Percentiles rank a stretch among this genome's conserved stretches.
phyloP scores from a whole-genome alignment of 2,329 filamentous ascomycete species.

The Aspergillus phoenicis region DNA sequence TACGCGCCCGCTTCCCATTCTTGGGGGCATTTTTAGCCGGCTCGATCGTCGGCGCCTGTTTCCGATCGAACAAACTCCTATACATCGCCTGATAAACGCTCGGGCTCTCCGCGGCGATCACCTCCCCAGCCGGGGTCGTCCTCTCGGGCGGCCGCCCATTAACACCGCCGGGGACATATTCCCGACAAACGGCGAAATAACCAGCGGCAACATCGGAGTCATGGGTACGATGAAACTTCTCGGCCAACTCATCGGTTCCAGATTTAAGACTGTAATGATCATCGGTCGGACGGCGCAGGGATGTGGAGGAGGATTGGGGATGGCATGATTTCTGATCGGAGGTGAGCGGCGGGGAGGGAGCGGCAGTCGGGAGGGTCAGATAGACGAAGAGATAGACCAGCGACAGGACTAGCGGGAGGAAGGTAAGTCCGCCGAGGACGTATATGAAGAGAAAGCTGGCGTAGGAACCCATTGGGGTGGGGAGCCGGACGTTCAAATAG shows the following conservation, averaged over 20 bases:
- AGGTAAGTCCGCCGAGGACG: constrained; percentile 83
- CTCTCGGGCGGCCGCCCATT: constrained; percentile 91
- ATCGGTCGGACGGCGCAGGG: constrained; percentile 60
- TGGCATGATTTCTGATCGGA: constrained; percentile 34
- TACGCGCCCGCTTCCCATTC: constrained; percentile 65
- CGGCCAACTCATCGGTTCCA: constrained; percentile 60
- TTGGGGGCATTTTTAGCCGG: constrained; percentile 53
- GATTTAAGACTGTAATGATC: constrained; percentile 66
- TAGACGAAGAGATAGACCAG: constrained; percentile 68
- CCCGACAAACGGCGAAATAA: constrained; percentile 92
- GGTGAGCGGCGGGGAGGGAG: constrained; percentile 46
- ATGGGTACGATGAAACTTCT: constrained; percentile 63
- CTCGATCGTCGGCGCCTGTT: constrained; percentile 59
- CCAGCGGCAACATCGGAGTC: constrained; percentile 81
- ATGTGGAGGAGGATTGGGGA: constrained; percentile 27
- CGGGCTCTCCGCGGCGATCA: constrained; percentile 76
- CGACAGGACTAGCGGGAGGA: constrained; percentile 71
- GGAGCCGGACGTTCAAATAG: constrained; percentile 34
- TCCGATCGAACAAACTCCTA: constrained; percentile 88
- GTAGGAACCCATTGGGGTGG: constrained; percentile 46
- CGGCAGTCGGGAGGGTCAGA: constrained; percentile 54
- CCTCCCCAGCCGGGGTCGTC: constrained; percentile 75
- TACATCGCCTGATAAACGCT: constrained; percentile 99
- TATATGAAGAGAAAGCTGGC: constrained; percentile 71
- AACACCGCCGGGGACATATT: constrained; percentile 87